phyloP scores from a whole-genome alignment of 2,329 filamentous ascomycete genomes.

The Epichloe scottii region DNA sequence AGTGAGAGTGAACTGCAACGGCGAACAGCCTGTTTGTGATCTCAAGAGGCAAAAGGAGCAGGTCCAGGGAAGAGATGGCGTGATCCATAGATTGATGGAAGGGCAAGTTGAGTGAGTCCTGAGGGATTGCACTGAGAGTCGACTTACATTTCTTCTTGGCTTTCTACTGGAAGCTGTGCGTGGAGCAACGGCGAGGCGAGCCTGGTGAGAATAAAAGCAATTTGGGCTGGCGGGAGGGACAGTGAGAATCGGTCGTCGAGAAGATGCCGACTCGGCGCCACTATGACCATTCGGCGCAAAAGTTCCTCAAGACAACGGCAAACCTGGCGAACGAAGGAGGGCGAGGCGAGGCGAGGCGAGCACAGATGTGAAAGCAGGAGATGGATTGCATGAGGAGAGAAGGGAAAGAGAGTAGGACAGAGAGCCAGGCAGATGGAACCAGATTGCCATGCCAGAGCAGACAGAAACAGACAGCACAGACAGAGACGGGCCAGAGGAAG shows the following conservation, averaged over 20 bases:
- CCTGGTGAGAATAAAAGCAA: not conserved
- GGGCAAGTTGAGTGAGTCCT: too few relatives aligned
- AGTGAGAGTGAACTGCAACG: too few relatives aligned
- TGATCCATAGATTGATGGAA: too few relatives aligned
- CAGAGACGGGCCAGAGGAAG: not conserved
- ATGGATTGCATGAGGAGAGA: not conserved
- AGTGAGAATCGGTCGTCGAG: not conserved
- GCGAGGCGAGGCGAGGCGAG: not conserved
- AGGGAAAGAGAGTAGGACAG: not conserved
- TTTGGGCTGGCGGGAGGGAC: not conserved
- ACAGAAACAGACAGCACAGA: too few relatives aligned
- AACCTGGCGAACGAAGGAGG: not conserved
- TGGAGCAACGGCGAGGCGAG: not conserved
- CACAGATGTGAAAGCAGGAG: not conserved
- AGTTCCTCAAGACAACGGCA: not conserved
- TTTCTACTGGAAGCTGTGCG: not conserved
- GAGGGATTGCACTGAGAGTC: too few relatives aligned
- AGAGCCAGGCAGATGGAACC: slow-evolving; percentile 2
- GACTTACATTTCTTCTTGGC: not conserved
- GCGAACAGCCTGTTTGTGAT: too few relatives aligned
- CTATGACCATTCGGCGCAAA: not conserved
- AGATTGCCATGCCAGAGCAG: not conserved
- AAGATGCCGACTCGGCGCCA: not conserved
- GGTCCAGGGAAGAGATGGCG: too few relatives aligned
- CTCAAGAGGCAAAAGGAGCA: too few relatives aligned